Base-by-base conservation (phyloP, 2,329 filamentous ascomycete species). In the Sporothrix mexicana region DNA sequence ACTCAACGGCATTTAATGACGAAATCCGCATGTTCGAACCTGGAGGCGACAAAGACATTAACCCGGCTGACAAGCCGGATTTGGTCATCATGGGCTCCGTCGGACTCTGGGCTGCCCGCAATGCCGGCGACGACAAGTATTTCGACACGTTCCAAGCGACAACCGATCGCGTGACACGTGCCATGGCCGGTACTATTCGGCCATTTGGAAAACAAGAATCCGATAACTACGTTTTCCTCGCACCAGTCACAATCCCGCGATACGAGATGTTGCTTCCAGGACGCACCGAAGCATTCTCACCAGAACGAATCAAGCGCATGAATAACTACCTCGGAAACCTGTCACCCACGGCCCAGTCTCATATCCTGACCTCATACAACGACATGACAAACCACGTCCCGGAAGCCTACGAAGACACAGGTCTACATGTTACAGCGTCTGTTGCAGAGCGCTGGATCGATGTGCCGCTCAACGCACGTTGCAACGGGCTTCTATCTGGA, bases 41-140 rank as follows among this genome's bases (percentile, higher is more conserved):
- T 77, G 62, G 76, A 74, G 69, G 67, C 75, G 23, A 23, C n/a
- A 74, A 73, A 6, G 67, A 74, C 17, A 74, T 77, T 23, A 77
- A 76, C 20, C 73, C 75, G 20, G 76, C 78, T 12, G 72, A 77
- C n/a, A 79, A 81, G 23, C 81, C 86, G 8, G 82, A 83, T 20
- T 76, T 88, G 64, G 78, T 90, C 25, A 76, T 90, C 2, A 77
- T 89, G 45, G 88, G 88, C 1, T 83, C 85, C 51, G 82, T 84
- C 1, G 88, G 88, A 1, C 79, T 89, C 25, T 89, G 85, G 85
- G 83, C 88, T 77, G 86, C 87, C 43, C 82, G 84, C 70, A 83
- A 87, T 78, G 81, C 85, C 17, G 82, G 81, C n/a, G 80, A 83
- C 23, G 81, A 81, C 57, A 23, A 20, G 47, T 85, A 83, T 73